Evolutionary conservation across 179 eudicot species (phyloP).

Genomic region (Drosera spatulata): DNA sequence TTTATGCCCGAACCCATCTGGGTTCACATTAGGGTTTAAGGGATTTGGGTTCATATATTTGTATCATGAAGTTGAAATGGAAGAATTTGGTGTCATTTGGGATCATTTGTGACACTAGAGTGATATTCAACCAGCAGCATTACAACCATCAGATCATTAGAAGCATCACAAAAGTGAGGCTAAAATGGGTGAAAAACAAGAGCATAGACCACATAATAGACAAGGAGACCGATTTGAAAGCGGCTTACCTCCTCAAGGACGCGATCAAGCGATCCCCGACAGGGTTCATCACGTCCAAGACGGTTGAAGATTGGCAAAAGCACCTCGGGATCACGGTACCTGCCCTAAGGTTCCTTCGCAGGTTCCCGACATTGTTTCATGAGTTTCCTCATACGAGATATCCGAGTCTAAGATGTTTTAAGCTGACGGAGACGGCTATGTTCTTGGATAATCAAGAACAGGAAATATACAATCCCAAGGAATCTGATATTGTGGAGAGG

Average conservation of each 20-base stretch:
- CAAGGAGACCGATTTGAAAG: conserved; percentile 73
- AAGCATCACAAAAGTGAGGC: conserved; percentile 51
- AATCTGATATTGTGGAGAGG: conserved; percentile 13
- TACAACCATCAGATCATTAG: conserved; percentile 19
- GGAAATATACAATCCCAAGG: conserved; percentile 17
- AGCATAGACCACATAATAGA: conserved; percentile 67
- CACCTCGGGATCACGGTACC: conserved; percentile 75
- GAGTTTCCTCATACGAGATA: conserved; percentile 79
- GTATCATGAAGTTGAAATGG: conserved; percentile 8
- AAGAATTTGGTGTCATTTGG: conserved; percentile 7
- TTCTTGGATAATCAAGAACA: conserved; percentile 38
- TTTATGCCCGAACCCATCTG: too few relatives aligned
- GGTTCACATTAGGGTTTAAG: too few relatives aligned
- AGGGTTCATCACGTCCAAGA: conserved; percentile 48
- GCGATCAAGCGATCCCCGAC: conserved; percentile 61
- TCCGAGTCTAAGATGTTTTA: conserved; percentile 63
- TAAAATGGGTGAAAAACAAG: conserved; percentile 87
- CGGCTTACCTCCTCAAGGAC: conserved; percentile 71
- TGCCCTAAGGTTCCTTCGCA: conserved; percentile 68
- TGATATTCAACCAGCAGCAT: conserved; percentile 3
- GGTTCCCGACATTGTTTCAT: conserved; percentile 77
- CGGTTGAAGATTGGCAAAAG: conserved; percentile 58
- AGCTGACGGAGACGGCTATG: conserved; percentile 46
- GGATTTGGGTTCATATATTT: background rate
- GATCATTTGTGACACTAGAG: background rate